A percentile compares a stretch with the other conserved stretches of the same genome.
phyloP scores from a whole-genome alignment of 768 basidiomycete genomes.

The Collybia sp. region DNA sequence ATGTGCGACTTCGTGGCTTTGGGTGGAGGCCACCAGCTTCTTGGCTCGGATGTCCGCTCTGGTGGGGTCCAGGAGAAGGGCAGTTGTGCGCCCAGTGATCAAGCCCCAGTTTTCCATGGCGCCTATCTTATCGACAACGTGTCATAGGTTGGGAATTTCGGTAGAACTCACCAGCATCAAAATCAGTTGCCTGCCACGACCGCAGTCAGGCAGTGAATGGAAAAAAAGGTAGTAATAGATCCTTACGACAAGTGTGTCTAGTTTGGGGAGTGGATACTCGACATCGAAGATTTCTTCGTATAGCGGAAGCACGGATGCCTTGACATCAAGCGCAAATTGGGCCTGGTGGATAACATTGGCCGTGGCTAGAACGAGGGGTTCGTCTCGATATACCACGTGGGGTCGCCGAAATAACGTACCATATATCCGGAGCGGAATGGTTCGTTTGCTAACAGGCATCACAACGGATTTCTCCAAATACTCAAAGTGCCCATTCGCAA shows the following conservation, averaged over 20 bases:
- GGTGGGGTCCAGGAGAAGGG: conserved; percentile 76
- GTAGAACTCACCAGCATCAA: conserved; percentile 62
- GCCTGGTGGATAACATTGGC: conserved; percentile 79
- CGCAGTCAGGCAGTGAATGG: not conserved
- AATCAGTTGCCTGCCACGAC: conserved; percentile 61
- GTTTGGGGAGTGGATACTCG: conserved; percentile 88
- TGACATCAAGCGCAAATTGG: conserved; percentile 85
- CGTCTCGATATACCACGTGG: not conserved
- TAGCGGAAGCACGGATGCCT: conserved; percentile 73
- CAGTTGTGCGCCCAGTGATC: conserved; percentile 84
- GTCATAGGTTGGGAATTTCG: not conserved
- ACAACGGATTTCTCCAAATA: conserved; percentile 71
- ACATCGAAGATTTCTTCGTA: conserved; percentile 93
- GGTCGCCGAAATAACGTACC: conserved; percentile 32
- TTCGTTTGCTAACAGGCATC: conserved; percentile 77
- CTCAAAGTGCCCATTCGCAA: conserved; percentile 76
- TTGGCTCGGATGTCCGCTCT: conserved; percentile 67
- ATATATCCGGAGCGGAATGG: conserved; percentile 81
- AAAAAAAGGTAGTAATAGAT: conserved; percentile 1
- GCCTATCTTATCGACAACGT: conserved; percentile 25
- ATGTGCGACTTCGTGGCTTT: conserved; percentile 85
- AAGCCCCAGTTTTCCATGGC: conserved; percentile 96
- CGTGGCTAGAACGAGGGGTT: conserved; percentile 49
- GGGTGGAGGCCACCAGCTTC: conserved; percentile 72
- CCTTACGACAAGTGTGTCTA: conserved; percentile 84